A percentile compares a stretch with the other conserved stretches of the same genome.
Conservation (phyloP, 139 green algal genomes). For the Tetradesmus obliquus region DNA sequence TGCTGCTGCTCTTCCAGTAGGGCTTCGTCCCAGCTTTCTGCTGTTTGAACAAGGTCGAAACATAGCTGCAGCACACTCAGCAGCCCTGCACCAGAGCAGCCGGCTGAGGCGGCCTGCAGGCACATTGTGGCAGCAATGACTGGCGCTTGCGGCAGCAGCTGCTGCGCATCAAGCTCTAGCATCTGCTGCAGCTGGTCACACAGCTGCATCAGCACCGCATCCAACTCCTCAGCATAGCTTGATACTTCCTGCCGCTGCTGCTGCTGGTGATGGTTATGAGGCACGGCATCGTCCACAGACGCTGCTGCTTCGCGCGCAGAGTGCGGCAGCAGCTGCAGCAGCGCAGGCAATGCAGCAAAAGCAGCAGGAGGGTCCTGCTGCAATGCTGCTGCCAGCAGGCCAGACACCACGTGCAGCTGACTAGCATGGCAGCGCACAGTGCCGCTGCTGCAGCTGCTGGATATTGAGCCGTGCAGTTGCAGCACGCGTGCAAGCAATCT, state of each 20-base stretch:
- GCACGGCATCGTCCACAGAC: not conserved
- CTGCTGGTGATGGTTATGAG: not conserved
- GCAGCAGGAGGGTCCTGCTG: slow-evolving; percentile 24
- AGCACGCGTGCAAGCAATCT: slow-evolving; percentile 8
- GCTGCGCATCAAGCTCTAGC: not conserved
- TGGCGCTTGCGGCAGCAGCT: not conserved
- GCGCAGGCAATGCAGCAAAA: slow-evolving; percentile 16
- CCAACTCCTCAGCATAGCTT: not conserved
- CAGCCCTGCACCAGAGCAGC: not conserved
- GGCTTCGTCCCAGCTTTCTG: not conserved
- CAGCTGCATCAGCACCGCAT: slow-evolving; percentile 14
- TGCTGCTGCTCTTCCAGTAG: not conserved
- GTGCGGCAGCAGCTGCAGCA: slow-evolving; percentile 29
- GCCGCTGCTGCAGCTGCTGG: not conserved
- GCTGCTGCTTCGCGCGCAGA: not conserved
- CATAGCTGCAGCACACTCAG: not conserved
- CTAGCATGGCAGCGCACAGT: not conserved
- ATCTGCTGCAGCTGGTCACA: not conserved
- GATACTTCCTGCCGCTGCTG: not conserved
- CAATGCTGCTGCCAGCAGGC: slow-evolving; percentile 3
- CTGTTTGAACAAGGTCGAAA: not conserved
- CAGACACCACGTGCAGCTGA: not conserved
- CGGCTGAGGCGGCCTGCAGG: not conserved
- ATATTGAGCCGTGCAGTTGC: not conserved
- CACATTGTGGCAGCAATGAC: not conserved